phyloP scores from a whole-genome alignment of 352 stramenopile genomes.

The Globisporangium paddicum region DNA sequence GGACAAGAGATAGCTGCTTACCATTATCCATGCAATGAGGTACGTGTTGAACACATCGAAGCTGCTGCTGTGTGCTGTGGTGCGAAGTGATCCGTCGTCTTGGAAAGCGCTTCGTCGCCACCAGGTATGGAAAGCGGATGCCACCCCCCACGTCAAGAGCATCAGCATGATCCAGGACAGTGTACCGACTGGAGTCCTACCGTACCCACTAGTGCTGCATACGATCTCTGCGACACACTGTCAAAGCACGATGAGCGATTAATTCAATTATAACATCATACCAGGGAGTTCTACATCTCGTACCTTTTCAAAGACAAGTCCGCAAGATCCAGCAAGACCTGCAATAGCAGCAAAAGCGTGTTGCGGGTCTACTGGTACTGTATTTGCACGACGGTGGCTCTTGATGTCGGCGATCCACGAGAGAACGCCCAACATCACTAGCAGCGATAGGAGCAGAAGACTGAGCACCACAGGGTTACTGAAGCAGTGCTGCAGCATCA shows the following conservation, averaged over 20 bases:
- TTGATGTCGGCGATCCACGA: constrained; percentile 17
- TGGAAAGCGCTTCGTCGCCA: constrained; percentile 13
- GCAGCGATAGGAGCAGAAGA: constrained; percentile 12
- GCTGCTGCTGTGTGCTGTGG: not conserved
- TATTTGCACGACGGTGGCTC: not conserved
- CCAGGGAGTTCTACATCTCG: not conserved
- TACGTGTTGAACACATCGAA: constrained; percentile 11
- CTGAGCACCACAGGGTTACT: constrained; percentile 5
- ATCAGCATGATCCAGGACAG: constrained; percentile 12
- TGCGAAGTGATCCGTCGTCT: not conserved
- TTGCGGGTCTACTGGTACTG: not conserved
- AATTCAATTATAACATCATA: not conserved
- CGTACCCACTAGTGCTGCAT: not conserved
- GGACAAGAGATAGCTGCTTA: not conserved
- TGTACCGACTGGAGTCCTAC: not conserved
- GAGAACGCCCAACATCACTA: constrained; percentile 16
- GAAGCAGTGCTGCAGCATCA: constrained; percentile 12
- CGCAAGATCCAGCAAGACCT: constrained; percentile 18
- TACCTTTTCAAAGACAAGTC: constrained; percentile 34
- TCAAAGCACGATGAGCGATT: not conserved
- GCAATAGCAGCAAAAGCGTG: constrained; percentile 24
- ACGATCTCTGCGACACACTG: constrained; percentile 19
- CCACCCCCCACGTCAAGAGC: constrained; percentile 16
- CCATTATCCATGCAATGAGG: constrained; percentile 12
- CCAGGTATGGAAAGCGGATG: constrained; percentile 12